Evolutionary conservation across 345 rosid species (phyloP).

Genomic region (Gossypium raimondii): DNA sequence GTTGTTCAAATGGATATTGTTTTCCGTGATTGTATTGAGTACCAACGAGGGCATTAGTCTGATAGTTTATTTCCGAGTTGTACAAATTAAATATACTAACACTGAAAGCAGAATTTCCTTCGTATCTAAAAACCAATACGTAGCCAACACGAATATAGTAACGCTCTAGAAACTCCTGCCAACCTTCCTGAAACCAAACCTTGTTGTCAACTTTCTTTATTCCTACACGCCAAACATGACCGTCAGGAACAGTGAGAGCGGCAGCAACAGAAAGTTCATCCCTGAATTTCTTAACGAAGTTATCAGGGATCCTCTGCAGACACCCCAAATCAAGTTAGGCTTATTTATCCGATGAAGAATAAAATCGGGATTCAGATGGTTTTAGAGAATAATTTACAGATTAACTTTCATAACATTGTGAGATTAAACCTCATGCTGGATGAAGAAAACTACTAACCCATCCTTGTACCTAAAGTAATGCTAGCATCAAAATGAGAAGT

Average conservation of each 20-base stretch:
- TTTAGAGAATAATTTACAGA: neutral
- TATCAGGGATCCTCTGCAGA: slow-evolving; percentile 86
- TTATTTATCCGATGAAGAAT: neutral
- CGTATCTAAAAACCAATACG: slow-evolving; percentile 76
- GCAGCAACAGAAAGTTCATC: slow-evolving; percentile 64
- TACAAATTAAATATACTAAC: slow-evolving; percentile 74
- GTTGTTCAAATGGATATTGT: slow-evolving; percentile 62
- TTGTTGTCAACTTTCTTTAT: slow-evolving; percentile 63
- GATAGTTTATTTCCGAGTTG: slow-evolving; percentile 67
- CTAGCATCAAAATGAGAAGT: neutral
- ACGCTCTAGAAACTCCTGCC: slow-evolving; percentile 83
- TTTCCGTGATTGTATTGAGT: slow-evolving; percentile 41
- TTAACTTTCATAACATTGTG: slow-evolving; percentile 6
- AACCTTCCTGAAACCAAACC: slow-evolving; percentile 76
- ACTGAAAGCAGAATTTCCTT: slow-evolving; percentile 70
- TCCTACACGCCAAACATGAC: slow-evolving; percentile 73
- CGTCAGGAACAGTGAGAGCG: slow-evolving; percentile 73
- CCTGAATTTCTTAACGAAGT: slow-evolving; percentile 66
- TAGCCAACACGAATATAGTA: slow-evolving; percentile 67
- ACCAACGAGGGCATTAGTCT: slow-evolving; percentile 32
- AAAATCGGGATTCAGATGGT: neutral
- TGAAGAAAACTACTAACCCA: slow-evolving; percentile 4
- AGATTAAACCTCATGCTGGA: neutral
- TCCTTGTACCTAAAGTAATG: neutral
- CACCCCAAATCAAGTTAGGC: slow-evolving; percentile 21